Evolutionary conservation across 176 grass and related monocot genomes (phyloP).

Genomic region (Triticum timopheevii): DNA sequence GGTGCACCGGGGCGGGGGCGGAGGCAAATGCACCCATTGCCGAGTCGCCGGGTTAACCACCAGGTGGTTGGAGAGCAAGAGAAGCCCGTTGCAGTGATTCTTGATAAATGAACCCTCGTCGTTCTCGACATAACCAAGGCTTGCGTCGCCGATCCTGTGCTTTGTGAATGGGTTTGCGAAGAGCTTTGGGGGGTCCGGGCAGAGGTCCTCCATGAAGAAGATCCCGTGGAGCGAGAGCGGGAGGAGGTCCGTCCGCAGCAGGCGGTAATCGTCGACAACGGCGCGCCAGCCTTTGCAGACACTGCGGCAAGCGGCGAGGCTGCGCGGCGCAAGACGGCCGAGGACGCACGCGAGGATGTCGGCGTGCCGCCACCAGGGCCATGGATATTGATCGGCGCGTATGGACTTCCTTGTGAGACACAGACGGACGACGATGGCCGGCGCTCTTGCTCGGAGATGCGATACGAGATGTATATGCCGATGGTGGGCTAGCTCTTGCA

Average conservation of each 20-base stretch:
- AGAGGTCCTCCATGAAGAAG: not conserved
- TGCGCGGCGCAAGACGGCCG: not conserved
- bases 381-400: not conserved
- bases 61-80: too few relatives aligned
- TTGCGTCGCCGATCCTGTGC: not conserved
- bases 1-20: too few relatives aligned
- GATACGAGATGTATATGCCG: not conserved
- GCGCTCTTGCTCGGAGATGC: too few relatives aligned
- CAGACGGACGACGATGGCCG: not conserved
- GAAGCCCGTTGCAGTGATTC: too few relatives aligned
- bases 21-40: too few relatives aligned
- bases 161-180: not conserved
- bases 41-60: too few relatives aligned
- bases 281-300: not conserved
- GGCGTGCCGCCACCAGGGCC: not conserved
- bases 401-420: too few relatives aligned
- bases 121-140: not conserved
- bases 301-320: not conserved
- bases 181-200: not conserved
- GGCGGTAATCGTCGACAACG: not conserved
- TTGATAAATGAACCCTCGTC: not conserved
- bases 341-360: not conserved
- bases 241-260: not conserved
- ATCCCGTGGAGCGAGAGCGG: not conserved
- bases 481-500: too few relatives aligned